Evolutionary conservation across 352 stramenopile genomes (phyloP), one percentile per base, ranked within the genome.

Genomic region (Pythium rhizo-oryzae): DNA sequence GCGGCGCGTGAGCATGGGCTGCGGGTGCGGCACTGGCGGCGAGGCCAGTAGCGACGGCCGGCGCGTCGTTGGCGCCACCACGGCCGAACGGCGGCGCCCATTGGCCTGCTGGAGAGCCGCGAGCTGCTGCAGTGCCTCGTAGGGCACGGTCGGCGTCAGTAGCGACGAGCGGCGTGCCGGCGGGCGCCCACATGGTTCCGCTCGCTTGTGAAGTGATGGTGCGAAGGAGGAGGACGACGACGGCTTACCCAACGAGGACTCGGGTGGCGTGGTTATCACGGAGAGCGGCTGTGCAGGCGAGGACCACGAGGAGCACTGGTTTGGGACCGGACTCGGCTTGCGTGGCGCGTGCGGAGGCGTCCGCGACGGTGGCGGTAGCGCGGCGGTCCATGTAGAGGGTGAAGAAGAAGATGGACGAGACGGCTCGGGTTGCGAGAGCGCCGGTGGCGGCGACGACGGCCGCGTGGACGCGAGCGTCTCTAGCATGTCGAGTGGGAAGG

Each of bases 321-420:
- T 77, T 24, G 69, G 59, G 51, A 57, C 74, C n/a, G 65, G 46
- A 54, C 61, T 71, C 4, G 52, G 71, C 37, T 49, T 67, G 19
- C 33, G 52, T 11, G 15, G 55, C n/a, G 25, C n/a, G 9, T 23
- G 11, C 21, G 41, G n/a, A 6, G 44, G 30, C 24, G 12, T 4
- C 35, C 8, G 35, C 35, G 35, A 41, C 35, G 35, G 12, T 8
- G 35, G 12, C 35, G 35, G 28, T 6, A 33, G 28, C 6, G 28
- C 28, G 28, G 28, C 6, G 2, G 28, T 33, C 28, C 28, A 41
- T 16, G 35, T 1, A 41, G 35, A 41, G 12, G 35, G 21, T n/a
- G 41, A n/a, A 47, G 41, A 47, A 15, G 7, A 47, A 41, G 28
- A 33, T 33, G 28, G 28, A 33, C 2, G 28, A 33, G 28, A 33